These are phyloP conservation scores for Monosporascus ibericus DNA, from an alignment of 2,329 filamentous ascomycete genomes.

Conservation along the genomic window DNA sequence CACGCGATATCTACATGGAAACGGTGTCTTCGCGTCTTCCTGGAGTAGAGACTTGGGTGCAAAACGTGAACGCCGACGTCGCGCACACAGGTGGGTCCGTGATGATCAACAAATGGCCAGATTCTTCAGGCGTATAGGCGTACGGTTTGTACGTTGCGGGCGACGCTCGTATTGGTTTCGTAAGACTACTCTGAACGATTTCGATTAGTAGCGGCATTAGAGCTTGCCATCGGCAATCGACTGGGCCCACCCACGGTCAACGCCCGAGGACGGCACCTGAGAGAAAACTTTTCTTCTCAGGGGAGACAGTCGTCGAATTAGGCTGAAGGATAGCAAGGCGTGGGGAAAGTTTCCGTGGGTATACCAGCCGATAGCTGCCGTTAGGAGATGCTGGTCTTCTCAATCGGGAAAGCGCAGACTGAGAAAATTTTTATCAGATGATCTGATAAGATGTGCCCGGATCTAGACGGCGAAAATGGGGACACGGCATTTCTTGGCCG, in stretches of 20 bases:
- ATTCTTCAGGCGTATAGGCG: not conserved
- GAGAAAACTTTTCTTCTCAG: not conserved
- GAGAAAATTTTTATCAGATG: constrained; percentile 42
- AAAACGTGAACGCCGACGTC: too few species aligned
- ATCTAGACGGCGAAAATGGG: constrained; percentile 1
- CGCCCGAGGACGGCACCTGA: not conserved
- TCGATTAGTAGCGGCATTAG: not conserved
- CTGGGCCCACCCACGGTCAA: too few species aligned
- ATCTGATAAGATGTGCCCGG: constrained; percentile 45
- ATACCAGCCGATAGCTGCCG: not conserved
- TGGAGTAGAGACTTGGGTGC: too few species aligned
- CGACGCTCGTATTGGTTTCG: not conserved
- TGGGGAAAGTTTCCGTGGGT: constrained; percentile 21
- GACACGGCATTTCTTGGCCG: constrained; percentile 2
- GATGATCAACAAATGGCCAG: not conserved
- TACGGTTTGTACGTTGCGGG: not conserved
- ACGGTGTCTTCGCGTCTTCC: too few species aligned
- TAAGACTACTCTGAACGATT: not conserved
- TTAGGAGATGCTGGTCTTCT: too few species aligned
- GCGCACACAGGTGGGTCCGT: too few species aligned
- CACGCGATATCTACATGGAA: too few species aligned
- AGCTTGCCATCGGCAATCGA: not conserved
- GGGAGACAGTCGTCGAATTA: not conserved
- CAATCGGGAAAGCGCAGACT: too few species aligned
- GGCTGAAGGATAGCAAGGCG: not conserved